Base-by-base conservation (phyloP, 805 yeast genomes). In the Candida maltosa region DNA sequence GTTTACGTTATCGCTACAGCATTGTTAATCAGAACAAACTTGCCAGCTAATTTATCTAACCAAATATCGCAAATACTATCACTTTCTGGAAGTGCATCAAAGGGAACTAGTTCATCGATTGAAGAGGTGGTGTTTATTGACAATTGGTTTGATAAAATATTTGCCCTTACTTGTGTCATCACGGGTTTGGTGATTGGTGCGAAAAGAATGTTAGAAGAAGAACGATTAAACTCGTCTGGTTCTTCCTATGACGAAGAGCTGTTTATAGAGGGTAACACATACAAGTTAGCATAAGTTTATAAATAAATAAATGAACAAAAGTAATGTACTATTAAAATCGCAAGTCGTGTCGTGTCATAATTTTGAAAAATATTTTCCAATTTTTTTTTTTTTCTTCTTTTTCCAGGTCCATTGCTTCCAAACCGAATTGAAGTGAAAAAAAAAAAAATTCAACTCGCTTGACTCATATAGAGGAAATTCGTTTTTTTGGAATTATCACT, bases 1-100 rank as follows among this genome's bases (percentile, higher is more conserved):
- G 60, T 75, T 9, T 76, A 75, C 42, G 66, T 71, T 4, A 59
- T 76, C 15, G 70, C 80, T 4, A 74, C 80, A 2, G 73, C 76
- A 2, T 49, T 75, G 18, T 49, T 76, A 38, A 59, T 76, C 31
- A 56, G 78, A 29, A 60, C 76, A 4, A 70, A 70, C 39, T 50
- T 76, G 30, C 77, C 80, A 0, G 51, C 61, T 5, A 64, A 69
- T 30, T 49, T 72, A 6, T 65, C 73, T 4, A 53, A 56, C 20
- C 71, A 64, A 42, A 54, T 70, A 32, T 58, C 68, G 40, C 44
- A 58, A 40, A 58, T 68, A 18, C 47, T 67, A 17, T 62, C 70
- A 7, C 48, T 67, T 16, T 48, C 66, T 9, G 66, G 66, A 4
- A 48, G 57, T 9, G 33, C 51, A 3, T 41, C 37, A n/a, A 41